These are phyloP conservation scores for Phoma sp. DNA, from an alignment of 2,329 filamentous ascomycete species.

Conservation along the genomic window DNA sequence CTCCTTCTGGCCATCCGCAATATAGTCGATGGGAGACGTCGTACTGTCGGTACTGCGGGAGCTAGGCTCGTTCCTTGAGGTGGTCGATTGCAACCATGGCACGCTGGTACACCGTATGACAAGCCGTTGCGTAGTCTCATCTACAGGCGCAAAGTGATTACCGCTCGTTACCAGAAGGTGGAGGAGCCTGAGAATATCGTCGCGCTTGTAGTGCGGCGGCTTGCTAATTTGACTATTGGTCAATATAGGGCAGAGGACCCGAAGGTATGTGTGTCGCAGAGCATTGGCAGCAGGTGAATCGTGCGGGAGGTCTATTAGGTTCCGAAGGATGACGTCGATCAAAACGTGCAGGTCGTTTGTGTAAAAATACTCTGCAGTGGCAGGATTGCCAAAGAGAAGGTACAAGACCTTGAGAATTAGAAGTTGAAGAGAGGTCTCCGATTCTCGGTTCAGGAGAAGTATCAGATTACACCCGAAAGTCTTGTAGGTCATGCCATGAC, in stretches of 20 bases:
- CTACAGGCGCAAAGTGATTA: constrained; percentile 78
- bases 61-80: constrained; percentile 28
- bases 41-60: constrained; percentile 21
- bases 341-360: constrained; percentile 95
- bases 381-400: constrained; percentile 87
- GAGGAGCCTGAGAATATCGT: constrained; percentile 80
- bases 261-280: constrained; percentile 90
- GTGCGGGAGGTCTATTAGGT: constrained; percentile 91
- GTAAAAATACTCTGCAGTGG: constrained; percentile 98
- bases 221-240: constrained; percentile 89
- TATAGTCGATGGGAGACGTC: constrained; percentile 33
- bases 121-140: constrained; percentile 79
- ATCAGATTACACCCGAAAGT: constrained; percentile 99
- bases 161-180: constrained; percentile 70
- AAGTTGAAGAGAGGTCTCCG: constrained; percentile 90
- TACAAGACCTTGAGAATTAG: constrained; percentile 97
- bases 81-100: constrained; percentile 63
- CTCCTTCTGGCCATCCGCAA: constrained; percentile 44
- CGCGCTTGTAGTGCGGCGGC: constrained; percentile 88
- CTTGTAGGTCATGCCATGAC: constrained; percentile 80
- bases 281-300: constrained; percentile 63
- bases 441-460: constrained; percentile 88
- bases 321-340: constrained; percentile 93
- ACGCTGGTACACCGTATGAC: constrained; percentile 78
- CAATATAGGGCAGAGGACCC: constrained; percentile 88